These are phyloP conservation scores for Achaetomiella virescens DNA, from an alignment of 495 filamentous ascomycete genomes.

Conservation along the genomic window DNA sequence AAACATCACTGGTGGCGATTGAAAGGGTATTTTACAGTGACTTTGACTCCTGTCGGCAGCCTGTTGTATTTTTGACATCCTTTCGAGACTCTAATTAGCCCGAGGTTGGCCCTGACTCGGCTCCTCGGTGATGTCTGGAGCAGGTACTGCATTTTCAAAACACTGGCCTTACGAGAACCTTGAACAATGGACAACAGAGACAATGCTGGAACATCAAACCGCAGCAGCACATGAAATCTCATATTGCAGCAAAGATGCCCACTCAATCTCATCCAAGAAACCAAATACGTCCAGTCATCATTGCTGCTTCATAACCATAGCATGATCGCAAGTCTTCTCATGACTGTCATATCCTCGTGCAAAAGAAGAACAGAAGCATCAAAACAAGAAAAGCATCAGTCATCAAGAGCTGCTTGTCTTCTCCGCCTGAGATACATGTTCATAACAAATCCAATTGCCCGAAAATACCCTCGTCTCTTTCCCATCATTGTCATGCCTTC, in stretches of 20 bases:
- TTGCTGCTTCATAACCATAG: neutral
- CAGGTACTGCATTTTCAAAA: neutral
- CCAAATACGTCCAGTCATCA: neutral
- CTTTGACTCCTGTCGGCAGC: neutral
- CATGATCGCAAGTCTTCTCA: neutral
- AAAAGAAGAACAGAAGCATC: neutral
- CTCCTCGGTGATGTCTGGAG: neutral
- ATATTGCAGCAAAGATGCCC: no score
- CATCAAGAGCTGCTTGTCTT: no score
- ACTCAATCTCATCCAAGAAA: neutral
- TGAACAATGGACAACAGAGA: no score
- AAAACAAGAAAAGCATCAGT: neutral
- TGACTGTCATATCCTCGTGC: neutral
- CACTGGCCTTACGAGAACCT: no score
- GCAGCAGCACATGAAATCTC: neutral
- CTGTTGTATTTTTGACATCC: neutral
- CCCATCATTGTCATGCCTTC: no score
- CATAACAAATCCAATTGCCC: no score
- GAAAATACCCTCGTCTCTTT: no score
- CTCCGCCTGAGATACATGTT: no score
- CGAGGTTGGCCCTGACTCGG: neutral
- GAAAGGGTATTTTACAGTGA: neutral
- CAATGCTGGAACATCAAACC: no score
- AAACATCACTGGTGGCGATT: slow-evolving; percentile 15
- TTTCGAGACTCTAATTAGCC: neutral